These are phyloP conservation scores for Teunomyces barrocoloradensis DNA, from an alignment of 805 yeast species.

Conservation along the genomic window DNA sequence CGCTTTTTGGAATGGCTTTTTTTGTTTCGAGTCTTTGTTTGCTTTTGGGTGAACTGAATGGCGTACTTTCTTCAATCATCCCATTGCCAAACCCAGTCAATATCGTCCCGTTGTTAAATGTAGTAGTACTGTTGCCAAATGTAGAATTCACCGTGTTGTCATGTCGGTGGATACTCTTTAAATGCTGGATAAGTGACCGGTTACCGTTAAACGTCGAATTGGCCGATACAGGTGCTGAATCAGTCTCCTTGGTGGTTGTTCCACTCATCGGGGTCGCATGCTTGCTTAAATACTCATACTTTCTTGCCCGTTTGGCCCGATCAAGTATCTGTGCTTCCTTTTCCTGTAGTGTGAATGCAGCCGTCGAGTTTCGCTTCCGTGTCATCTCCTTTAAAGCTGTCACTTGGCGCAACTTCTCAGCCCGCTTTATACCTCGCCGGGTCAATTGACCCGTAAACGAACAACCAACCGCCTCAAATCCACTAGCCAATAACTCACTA, in stretches of 20 bases:
- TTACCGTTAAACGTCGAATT: conserved; percentile 5
- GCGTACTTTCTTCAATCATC: conserved; percentile 38
- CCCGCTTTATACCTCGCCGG: conserved; percentile 25
- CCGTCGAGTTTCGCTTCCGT: background rate
- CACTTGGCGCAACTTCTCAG: conserved; percentile 11
- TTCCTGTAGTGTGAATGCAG: conserved; percentile 1
- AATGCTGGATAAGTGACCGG: conserved; percentile 11
- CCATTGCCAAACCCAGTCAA: conserved; percentile 36
- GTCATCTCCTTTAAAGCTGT: conserved; percentile 5
- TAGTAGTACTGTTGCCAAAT: conserved; percentile 15
- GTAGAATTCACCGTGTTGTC: conserved; percentile 14
- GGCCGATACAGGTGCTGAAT: background rate
- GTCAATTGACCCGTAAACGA: conserved; percentile 30
- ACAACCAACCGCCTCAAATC: conserved; percentile 19
- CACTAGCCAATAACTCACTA: conserved; percentile 21
- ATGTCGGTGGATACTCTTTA: conserved; percentile 9
- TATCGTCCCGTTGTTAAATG: conserved; percentile 24
- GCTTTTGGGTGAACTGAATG: conserved; percentile 25
- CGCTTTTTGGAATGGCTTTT: conserved; percentile 18
- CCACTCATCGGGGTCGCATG: conserved; percentile 17
- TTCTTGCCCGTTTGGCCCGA: conserved; percentile 27
- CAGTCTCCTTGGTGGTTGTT: background rate
- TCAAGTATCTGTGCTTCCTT: conserved; percentile 7
- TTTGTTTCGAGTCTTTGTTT: conserved; percentile 1
- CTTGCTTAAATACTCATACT: conserved; percentile 31